Conservation (phyloP, 345 rosid species). For the Citrus inodora region DNA sequence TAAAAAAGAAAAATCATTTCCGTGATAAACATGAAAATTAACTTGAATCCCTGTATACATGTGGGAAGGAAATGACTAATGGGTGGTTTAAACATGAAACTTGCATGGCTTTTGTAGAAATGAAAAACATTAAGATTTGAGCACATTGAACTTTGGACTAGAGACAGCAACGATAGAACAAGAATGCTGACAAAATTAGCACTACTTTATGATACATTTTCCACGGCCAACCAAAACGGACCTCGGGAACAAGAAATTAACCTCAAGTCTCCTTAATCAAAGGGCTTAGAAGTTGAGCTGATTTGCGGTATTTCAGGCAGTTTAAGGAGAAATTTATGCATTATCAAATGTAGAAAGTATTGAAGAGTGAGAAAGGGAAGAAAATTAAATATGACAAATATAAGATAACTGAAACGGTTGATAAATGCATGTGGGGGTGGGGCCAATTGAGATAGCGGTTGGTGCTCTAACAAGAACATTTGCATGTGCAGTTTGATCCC, state of each 20-base stretch:
- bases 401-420: conserved; percentile 15
- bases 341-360: neutral
- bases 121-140: neutral
- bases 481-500: conserved; percentile 55
- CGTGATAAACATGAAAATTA: too few relatives aligned
- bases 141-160: neutral
- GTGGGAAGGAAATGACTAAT: neutral
- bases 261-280: conserved; percentile 4
- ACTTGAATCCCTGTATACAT: neutral
- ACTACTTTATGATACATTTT: neutral
- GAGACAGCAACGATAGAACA: neutral
- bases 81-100: neutral
- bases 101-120: neutral
- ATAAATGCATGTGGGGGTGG: conserved; percentile 33
- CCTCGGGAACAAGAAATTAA: neutral
- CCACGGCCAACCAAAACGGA: conserved; percentile 8
- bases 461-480: conserved; percentile 49
- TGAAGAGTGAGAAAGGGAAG: neutral
- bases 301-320: conserved; percentile 22
- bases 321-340: conserved; percentile 4
- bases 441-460: conserved; percentile 25
- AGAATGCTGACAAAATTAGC: neutral
- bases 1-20: too few relatives aligned
- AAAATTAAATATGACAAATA: neutral
- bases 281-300: neutral